Percentiles rank a stretch among this genome's conserved stretches.
These are phyloP conservation scores for Fusarium solani-melongenae DNA, from an alignment of 2,329 filamentous ascomycete species.

Conservation along the genomic window DNA sequence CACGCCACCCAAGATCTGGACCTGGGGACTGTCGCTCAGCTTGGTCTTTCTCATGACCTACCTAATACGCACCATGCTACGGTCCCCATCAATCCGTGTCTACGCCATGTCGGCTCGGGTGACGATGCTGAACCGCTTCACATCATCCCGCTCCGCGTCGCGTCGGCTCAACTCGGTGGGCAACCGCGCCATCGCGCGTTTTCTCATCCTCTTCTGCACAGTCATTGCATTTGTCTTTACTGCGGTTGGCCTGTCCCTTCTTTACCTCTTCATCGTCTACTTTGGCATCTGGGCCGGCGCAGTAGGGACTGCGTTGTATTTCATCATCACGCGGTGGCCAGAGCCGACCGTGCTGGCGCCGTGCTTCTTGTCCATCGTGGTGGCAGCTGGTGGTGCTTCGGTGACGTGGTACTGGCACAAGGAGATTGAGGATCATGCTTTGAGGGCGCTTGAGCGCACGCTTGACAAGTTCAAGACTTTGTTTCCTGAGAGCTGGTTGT, in stretches of 20 bases:
- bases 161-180: slow-evolving; percentile 40
- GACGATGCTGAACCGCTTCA: slow-evolving; percentile 44
- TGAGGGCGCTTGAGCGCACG: too few relatives aligned
- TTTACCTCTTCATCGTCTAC: slow-evolving; percentile 7
- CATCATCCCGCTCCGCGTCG: slow-evolving; percentile 35
- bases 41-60: slow-evolving; percentile 40
- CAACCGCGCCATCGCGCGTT: slow-evolving; percentile 42
- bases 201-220: slow-evolving; percentile 8
- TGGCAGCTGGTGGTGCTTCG: slow-evolving; percentile 21
- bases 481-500: slow-evolving; percentile 14
- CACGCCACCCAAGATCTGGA: slow-evolving; percentile 43
- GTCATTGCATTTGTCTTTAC: neutral
- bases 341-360: slow-evolving; percentile 39
- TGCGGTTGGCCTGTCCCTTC: neutral
- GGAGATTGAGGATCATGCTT: slow-evolving; percentile 5
- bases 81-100: slow-evolving; percentile 39
- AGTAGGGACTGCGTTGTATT: slow-evolving; percentile 38
- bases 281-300: slow-evolving; percentile 36
- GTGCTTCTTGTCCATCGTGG: slow-evolving; percentile 36
- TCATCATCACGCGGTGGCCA: slow-evolving; percentile 44
- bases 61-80: slow-evolving; percentile 36
- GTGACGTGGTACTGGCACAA: slow-evolving; percentile 18
- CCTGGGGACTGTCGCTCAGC: slow-evolving; percentile 41
- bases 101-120: slow-evolving; percentile 32
- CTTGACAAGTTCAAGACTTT: neutral